These are phyloP conservation scores for Lavandula angustifolia DNA, from an alignment of 257 asterid genomes.

Conservation along the genomic window DNA sequence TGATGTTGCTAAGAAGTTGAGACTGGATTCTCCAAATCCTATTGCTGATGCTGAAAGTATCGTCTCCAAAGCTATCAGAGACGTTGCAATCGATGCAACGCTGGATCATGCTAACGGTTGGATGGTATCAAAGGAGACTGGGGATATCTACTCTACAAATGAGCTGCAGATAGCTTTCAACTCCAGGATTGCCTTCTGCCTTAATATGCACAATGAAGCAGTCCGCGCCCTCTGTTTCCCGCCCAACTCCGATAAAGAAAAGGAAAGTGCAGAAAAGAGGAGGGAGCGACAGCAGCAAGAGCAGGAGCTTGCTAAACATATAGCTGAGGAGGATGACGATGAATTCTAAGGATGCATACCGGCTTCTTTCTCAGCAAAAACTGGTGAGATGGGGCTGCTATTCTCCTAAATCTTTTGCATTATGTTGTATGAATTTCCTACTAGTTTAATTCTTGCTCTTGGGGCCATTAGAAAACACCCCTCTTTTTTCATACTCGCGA, in stretches of 20 bases:
- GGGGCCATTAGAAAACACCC: not conserved
- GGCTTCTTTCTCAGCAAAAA: not conserved
- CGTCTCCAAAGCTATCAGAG: slow-evolving; percentile 74
- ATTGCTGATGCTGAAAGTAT: slow-evolving; percentile 72
- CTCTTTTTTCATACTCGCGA: not conserved
- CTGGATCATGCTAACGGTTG: slow-evolving; percentile 71
- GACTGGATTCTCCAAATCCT: slow-evolving; percentile 61
- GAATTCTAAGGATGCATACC: slow-evolving; percentile 43
- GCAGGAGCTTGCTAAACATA: slow-evolving; percentile 76
- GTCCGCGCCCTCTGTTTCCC: slow-evolving; percentile 76
- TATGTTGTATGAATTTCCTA: slow-evolving; percentile 22
- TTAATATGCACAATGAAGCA: slow-evolving; percentile 77
- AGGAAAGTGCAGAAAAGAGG: slow-evolving; percentile 64
- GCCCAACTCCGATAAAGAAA: slow-evolving; percentile 61
- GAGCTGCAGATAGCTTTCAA: slow-evolving; percentile 77
- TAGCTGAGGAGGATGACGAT: slow-evolving; percentile 72
- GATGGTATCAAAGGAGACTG: slow-evolving; percentile 73
- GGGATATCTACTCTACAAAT: slow-evolving; percentile 74
- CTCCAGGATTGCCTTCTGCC: slow-evolving; percentile 72
- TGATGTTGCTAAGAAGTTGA: slow-evolving; percentile 71
- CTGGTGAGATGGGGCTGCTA: slow-evolving; percentile 17
- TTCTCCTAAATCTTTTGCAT: slow-evolving; percentile 10
- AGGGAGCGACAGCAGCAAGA: slow-evolving; percentile 75
- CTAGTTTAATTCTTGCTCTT: not conserved
- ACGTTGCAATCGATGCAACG: slow-evolving; percentile 77